Evolutionary conservation across 2,329 filamentous ascomycete species (phyloP), one percentile per base, ranked within the genome.

Genomic region (Sarocladiaceae sp.): DNA sequence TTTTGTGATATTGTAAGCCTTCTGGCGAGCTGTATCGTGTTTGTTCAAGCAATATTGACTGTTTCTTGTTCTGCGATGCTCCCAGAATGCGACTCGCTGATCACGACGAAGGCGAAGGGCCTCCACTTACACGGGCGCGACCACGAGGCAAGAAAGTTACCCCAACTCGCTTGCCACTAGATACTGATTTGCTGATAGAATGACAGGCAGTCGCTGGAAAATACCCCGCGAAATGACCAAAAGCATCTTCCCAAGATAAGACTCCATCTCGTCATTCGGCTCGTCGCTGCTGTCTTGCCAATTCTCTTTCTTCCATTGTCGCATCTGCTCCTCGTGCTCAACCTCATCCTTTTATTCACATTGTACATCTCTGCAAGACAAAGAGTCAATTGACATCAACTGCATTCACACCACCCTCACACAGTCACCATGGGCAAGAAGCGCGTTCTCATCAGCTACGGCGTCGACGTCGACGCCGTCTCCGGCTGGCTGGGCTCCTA

Each of bases 401-500:
- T n/a, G 12, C 40, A 46, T n/a, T 15, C 29, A 22, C 17, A 49
- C 11, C 25, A 12, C 29, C 42, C n/a, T 12, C 11, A 23, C 7
- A 44, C 10, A 50, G 25, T 35, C 51, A 60, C 18, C 7, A 69
- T 69, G 67, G 65, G 61, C 35, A 68, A 68, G 57, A 68, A 69
- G 58, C 62, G 66, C 10, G 66, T 69, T 56, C 63, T 69, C 42
- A 60, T 66, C 25, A 74, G 79, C 58, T 88, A 88, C 59, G 84
- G 85, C 2, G 83, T 90, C 22, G 87, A 90, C 55, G 84, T 90
- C 23, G 86, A 90, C 57, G 86, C 86, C n/a, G 84, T 90, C 2
- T 81, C 86, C 1, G 86, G 87, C 8, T 90, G 87, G 87, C 72
- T 90, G 1, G 87, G 87, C 1, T 87, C 82, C 0, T 90, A 91